Conservation (phyloP, 176 grass and related monocot species). For the Phragmites australis region DNA sequence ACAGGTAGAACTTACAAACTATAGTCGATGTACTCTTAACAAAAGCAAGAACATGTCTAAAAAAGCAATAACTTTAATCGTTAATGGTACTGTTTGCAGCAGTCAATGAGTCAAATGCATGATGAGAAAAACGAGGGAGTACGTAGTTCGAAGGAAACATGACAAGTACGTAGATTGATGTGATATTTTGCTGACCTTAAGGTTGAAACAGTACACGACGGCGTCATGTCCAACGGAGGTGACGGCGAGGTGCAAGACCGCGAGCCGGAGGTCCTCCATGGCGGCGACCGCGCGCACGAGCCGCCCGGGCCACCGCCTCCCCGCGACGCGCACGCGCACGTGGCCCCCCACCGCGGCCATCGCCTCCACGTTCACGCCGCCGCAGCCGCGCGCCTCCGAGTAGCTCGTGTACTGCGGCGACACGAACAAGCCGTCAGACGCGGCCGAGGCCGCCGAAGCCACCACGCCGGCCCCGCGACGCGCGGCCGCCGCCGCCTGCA, state of each 20-base stretch:
- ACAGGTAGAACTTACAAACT: background rate
- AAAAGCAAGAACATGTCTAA: background rate
- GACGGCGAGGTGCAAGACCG: constrained; percentile 82
- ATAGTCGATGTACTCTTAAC: background rate
- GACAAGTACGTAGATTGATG: background rate
- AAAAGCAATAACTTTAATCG: too few species aligned
- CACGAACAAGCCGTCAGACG: constrained; percentile 67
- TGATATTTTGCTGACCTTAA: constrained; percentile 58
- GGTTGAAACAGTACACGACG: constrained; percentile 86
- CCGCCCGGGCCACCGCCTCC: constrained; percentile 48
- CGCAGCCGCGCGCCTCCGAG: constrained; percentile 32
- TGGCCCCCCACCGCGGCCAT: constrained; percentile 72
- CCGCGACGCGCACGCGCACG: constrained; percentile 75
- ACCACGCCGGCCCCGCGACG: background rate
- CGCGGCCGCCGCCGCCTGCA: constrained; percentile 53
- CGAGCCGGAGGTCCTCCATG: constrained; percentile 72
- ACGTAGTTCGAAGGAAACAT: background rate
- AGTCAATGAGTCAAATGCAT: constrained; percentile 7
- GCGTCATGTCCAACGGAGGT: constrained; percentile 52
- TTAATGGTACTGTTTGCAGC: background rate
- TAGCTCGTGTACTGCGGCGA: constrained; percentile 89
- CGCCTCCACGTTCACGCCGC: constrained; percentile 58
- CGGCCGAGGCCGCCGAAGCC: constrained; percentile 17
- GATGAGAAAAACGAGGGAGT: background rate
- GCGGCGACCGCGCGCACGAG: constrained; percentile 61